Base-by-base conservation (phyloP, 2,329 filamentous ascomycete genomes). In the Pestalotiopsis fici region DNA sequence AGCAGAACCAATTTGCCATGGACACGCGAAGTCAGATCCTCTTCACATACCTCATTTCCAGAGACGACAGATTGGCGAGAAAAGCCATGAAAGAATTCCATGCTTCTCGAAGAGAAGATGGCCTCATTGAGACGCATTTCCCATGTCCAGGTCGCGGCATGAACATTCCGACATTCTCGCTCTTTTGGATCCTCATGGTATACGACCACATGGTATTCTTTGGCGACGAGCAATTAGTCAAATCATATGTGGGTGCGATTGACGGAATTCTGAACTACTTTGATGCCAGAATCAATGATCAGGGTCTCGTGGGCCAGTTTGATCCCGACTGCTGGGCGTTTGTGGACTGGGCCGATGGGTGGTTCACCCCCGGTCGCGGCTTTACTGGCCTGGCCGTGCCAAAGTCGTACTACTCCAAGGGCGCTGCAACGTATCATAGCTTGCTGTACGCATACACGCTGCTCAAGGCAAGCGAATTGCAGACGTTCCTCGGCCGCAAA, bases 271-370 rank as follows among this genome's bases (percentile, higher is more conserved):
- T 70, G 15, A 31, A 67, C 28, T 70, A 57, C 6, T 70, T 69
- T 37, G 67, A 67, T 27, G 27, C 35, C 55, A 65, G 47, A 4
- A 55, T 68, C 50, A 68, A 66, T 50, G 43, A 64, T 2, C 57
- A 66, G 15, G 68, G 68, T n/a, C 68, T 70, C 3, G 68, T 69
- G 11, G 68, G 74, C 18, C 68, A 69, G 0, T 70, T 77, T 0
- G 72, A 74, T 0, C 64, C 71, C 0, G 71, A 74, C 11, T 71
- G 72, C 1, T 79, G 77, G 77, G 74, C 77, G 28, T 79, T 77
- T 23, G 76, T 78, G 18, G 77, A 79, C 67, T 78, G 77, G 77
- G 77, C 76, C 6, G 71, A 73, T 4, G 76, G 72, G 2, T 79
- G 77, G 77, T 64, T 55, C 27, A 70, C 62, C 69, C 74, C 23